Percentiles rank a stretch among this genome's conserved stretches.
phyloP scores from a whole-genome alignment of 2,329 filamentous ascomycete species.

The Trichoderma sp. region DNA sequence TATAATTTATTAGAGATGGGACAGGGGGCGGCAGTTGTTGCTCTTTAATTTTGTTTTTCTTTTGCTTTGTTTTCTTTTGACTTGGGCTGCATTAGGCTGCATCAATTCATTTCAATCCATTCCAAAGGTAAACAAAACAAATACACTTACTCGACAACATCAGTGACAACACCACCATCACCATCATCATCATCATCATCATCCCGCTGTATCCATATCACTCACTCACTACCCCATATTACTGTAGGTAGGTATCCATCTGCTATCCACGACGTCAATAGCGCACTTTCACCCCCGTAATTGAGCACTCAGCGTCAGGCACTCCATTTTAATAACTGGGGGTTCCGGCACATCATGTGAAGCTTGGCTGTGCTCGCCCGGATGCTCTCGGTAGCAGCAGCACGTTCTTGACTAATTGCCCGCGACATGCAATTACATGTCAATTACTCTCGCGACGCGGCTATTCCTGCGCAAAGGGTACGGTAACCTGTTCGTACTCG shows the following conservation, averaged over 20 bases:
- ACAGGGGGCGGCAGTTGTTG: background rate
- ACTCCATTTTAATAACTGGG: constrained; percentile 1
- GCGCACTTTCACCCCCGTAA: background rate
- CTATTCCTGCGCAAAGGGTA: background rate
- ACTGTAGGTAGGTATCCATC: background rate
- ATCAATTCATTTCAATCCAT: background rate
- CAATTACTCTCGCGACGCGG: background rate
- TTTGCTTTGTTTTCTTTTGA: background rate
- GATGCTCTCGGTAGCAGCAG: background rate
- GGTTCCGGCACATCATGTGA: background rate
- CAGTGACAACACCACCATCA: background rate
- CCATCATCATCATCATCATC: background rate
- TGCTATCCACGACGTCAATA: background rate
- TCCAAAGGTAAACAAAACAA: background rate
- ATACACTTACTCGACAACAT: background rate
- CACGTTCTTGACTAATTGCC: too few species aligned
- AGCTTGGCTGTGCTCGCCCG: background rate
- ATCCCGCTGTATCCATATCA: background rate
- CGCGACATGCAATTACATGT: background rate
- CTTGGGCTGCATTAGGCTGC: background rate
- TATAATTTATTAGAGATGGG: background rate
- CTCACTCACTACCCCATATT: background rate
- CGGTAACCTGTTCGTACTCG: background rate
- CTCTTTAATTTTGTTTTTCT: background rate
- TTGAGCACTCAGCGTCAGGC: background rate